A percentile compares a stretch with the other conserved stretches of the same genome.
These are phyloP conservation scores for Pseudogymnoascus destructans DNA, from an alignment of 2,329 filamentous ascomycete species.

Conservation along the genomic window DNA sequence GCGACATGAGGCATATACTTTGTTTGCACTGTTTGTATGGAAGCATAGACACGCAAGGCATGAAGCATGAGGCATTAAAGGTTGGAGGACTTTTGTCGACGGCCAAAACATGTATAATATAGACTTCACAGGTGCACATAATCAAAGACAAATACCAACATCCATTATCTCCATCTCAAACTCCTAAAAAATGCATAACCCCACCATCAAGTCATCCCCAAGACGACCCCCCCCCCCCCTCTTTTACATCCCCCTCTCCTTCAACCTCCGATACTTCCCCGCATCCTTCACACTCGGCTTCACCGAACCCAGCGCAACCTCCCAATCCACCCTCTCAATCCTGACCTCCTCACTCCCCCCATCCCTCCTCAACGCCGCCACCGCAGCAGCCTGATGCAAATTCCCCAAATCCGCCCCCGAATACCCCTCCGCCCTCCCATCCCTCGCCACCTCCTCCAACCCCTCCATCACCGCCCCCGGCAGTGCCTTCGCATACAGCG, in stretches of 20 bases:
- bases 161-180: background rate
- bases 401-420: constrained; percentile 54
- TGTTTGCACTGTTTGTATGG: constrained; percentile 3
- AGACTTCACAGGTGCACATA: background rate
- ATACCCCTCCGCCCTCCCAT: constrained; percentile 58
- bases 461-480: constrained; percentile 39
- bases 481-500: constrained; percentile 43
- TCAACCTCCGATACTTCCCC: constrained; percentile 25
- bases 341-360: constrained; percentile 16
- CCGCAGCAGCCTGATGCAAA: constrained; percentile 29
- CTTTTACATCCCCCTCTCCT: constrained; percentile 26
- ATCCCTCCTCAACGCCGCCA: constrained; percentile 26
- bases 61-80: background rate
- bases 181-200: background rate
- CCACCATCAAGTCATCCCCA: background rate
- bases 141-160: background rate
- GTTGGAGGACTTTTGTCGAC: background rate
- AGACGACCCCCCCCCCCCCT: background rate
- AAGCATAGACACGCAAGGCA: background rate
- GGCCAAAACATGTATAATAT: background rate
- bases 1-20: background rate
- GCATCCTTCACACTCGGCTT: constrained; percentile 27
- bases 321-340: constrained; percentile 24
- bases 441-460: constrained; percentile 52
- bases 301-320: constrained; percentile 24